Conservation (phyloP, 306 rosid species). For the Rosa rugosa region DNA sequence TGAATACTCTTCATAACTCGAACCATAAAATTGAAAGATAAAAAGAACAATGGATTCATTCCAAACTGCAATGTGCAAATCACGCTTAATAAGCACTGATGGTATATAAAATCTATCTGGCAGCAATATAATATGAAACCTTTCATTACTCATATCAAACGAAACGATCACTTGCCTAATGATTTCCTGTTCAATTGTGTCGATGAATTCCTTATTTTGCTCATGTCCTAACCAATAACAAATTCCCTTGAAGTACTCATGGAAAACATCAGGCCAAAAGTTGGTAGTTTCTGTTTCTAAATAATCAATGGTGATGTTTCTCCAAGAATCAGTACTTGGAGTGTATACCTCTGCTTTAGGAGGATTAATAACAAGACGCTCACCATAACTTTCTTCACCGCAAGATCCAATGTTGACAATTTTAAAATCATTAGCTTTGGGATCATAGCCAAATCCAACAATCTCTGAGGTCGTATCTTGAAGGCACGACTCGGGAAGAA, state of each 20-base stretch:
- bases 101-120: not conserved
- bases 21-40: not conserved
- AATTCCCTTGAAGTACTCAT: not conserved
- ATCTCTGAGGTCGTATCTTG: not conserved
- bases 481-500: slow-evolving; percentile 6
- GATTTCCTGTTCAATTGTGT: not conserved
- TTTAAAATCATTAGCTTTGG: not conserved
- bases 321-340: slow-evolving; percentile 17
- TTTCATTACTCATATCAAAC: not conserved
- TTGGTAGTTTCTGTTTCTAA: not conserved
- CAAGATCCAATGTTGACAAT: not conserved
- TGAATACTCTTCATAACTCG: not conserved
- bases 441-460: slow-evolving; percentile 21
- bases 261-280: not conserved
- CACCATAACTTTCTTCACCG: not conserved
- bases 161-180: not conserved
- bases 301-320: not conserved
- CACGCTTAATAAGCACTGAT: not conserved
- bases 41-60: not conserved
- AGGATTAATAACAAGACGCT: not conserved
- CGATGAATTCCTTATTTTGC: not conserved
- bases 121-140: not conserved
- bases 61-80: not conserved
- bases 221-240: slow-evolving; percentile 15
- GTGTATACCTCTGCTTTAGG: slow-evolving; percentile 10